Conservation (phyloP, 768 basidiomycete genomes). For the Gloeopeniophorella convolvens region DNA sequence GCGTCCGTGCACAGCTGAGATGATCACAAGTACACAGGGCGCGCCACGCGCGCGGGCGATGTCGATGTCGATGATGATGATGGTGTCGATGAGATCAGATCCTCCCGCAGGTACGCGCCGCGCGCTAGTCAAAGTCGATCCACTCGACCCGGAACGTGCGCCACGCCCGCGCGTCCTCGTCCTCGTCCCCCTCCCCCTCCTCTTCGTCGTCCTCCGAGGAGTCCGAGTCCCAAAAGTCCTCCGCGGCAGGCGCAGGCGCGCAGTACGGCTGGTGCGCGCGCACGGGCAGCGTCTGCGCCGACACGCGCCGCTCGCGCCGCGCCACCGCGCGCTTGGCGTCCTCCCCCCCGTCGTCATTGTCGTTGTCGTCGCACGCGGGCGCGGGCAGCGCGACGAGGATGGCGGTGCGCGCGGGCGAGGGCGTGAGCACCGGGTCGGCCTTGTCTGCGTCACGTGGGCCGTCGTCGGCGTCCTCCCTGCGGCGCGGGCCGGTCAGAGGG, state of each 20-base stretch:
- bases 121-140: conserved; percentile 15
- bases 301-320: neutral
- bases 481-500: neutral
- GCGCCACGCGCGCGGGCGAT: neutral
- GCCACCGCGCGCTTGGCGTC: neutral
- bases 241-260: neutral
- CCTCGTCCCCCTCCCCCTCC: conserved; percentile 2
- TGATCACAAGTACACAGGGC: no score
- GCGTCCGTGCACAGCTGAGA: no score
- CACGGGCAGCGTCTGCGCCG: neutral
- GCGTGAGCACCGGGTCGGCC: conserved; percentile 4
- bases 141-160: conserved; percentile 18
- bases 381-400: neutral
- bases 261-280: neutral
- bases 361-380: no score
- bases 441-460: conserved; percentile 1
- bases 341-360: no score
- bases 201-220: neutral
- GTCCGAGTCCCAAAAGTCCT: conserved; percentile 1
- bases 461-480: conserved; percentile 2
- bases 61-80: neutral
- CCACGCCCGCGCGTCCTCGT: conserved; percentile 1
- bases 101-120: neutral
- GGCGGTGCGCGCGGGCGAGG: neutral
- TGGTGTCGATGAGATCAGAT: neutral